A percentile compares a stretch with the other conserved stretches of the same genome.
phyloP scores from a whole-genome alignment of 345 rosid species.

The Lagerstroemia speciosa region DNA sequence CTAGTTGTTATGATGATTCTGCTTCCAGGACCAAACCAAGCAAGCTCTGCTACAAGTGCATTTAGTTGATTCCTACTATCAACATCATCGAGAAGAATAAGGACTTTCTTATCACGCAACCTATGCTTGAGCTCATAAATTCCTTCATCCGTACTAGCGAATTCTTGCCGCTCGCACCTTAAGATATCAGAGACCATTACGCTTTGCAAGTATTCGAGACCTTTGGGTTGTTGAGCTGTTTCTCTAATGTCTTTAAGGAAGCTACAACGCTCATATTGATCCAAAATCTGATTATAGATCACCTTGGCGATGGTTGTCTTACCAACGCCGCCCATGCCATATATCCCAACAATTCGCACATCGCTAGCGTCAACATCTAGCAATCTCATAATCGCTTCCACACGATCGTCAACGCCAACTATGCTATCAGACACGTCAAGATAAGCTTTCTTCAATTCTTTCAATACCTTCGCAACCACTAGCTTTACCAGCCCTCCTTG shows the following conservation, averaged over 20 bases:
- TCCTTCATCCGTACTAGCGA: not conserved
- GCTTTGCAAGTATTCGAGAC: slow-evolving; percentile 2
- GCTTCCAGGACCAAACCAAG: slow-evolving; percentile 7
- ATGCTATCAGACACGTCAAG: not conserved
- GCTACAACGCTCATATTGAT: slow-evolving; percentile 1
- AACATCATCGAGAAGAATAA: slow-evolving; percentile 9
- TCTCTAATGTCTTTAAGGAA: slow-evolving; percentile 1
- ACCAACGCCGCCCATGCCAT: slow-evolving; percentile 7
- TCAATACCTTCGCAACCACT: not conserved
- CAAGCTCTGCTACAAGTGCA: not conserved
- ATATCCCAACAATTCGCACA: slow-evolving; percentile 2
- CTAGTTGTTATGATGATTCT: not conserved
- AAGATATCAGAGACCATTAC: not conserved
- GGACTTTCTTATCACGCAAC: slow-evolving; percentile 1
- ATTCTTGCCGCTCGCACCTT: not conserved
- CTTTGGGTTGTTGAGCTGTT: not conserved
- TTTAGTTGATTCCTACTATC: fast-evolving
- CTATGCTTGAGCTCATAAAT: not conserved
- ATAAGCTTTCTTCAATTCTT: not conserved
- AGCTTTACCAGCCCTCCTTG: not conserved
- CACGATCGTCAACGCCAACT: not conserved
- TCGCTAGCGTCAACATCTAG: not conserved
- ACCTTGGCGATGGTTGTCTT: slow-evolving; percentile 7
- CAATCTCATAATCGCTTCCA: not conserved
- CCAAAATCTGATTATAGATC: not conserved